Conservation (phyloP, 73 alveolate species). For the Paramecium tetraurelia region DNA sequence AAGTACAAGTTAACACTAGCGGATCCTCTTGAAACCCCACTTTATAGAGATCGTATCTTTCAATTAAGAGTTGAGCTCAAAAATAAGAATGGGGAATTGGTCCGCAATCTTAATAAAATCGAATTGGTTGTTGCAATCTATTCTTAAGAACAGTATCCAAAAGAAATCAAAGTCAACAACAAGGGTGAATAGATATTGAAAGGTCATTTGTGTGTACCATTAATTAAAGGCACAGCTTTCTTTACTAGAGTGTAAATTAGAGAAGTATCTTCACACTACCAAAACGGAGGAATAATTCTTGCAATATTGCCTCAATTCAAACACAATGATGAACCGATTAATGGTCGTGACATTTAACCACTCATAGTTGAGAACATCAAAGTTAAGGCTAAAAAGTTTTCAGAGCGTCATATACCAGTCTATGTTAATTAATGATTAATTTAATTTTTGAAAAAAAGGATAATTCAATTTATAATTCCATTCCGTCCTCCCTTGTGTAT, state of each 20-base stretch:
- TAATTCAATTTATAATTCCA: neutral
- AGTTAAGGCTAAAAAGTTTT: constrained; percentile 42
- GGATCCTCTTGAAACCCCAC: constrained; percentile 45
- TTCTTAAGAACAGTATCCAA: constrained; percentile 34
- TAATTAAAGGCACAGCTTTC: constrained; percentile 10
- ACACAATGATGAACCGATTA: neutral
- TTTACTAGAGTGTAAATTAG: constrained; percentile 22
- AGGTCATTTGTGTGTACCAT: constrained; percentile 33
- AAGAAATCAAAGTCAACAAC: constrained; percentile 37
- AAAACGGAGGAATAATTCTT: constrained; percentile 36
- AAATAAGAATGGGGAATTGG: neutral
- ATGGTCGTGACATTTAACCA: constrained; percentile 23
- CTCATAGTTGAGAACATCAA: constrained; percentile 23
- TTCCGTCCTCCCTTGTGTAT: neutral
- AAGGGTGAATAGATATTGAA: constrained; percentile 37
- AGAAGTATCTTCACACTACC: constrained; percentile 29
- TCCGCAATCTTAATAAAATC: neutral
- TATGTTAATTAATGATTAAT: constrained; percentile 12
- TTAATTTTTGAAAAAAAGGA: neutral
- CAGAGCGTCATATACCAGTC: constrained; percentile 47
- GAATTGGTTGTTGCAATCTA: constrained; percentile 24
- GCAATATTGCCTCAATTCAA: constrained; percentile 41
- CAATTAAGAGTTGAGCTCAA: constrained; percentile 1
- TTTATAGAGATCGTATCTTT: constrained; percentile 46
- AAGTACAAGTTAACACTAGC: neutral